phyloP scores from a whole-genome alignment of 1,284 basidiomycete genomes.

The Agaricales sp. region DNA sequence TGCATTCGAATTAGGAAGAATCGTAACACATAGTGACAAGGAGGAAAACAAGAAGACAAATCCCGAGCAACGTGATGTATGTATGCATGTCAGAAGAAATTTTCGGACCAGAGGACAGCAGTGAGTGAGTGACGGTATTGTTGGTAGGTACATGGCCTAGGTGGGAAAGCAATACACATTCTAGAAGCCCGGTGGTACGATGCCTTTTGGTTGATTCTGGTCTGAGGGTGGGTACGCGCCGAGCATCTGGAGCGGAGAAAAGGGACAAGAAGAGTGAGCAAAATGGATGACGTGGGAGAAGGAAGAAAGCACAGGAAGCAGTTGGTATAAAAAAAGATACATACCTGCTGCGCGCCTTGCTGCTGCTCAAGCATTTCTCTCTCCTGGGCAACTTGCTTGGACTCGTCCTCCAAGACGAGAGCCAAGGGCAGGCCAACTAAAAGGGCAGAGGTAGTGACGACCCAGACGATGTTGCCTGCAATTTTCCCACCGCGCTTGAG shows the following conservation, averaged over 20 bases:
- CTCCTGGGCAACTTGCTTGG: slow-evolving; percentile 90
- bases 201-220: slow-evolving; percentile 45
- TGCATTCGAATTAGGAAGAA: too few relatives aligned
- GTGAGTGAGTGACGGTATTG: too few relatives aligned
- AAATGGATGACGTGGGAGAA: slow-evolving; percentile 21
- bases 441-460: slow-evolving; percentile 88
- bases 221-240: slow-evolving; percentile 9
- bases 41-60: too few relatives aligned
- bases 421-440: slow-evolving; percentile 91
- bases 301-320: too few relatives aligned
- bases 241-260: slow-evolving; percentile 64
- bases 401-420: slow-evolving; percentile 91
- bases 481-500: slow-evolving; percentile 60
- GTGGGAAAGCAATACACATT: too few relatives aligned
- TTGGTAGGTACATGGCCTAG: too few relatives aligned
- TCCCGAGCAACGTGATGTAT: too few relatives aligned
- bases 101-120: slow-evolving; percentile 6
- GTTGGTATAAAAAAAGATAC: slow-evolving; percentile 24
- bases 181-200: slow-evolving; percentile 72
- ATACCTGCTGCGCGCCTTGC: slow-evolving; percentile 82
- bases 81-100: too few relatives aligned
- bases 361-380: slow-evolving; percentile 92
- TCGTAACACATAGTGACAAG: too few relatives aligned
- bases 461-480: slow-evolving; percentile 87
- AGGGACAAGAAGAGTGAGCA: too few relatives aligned